A percentile compares a stretch with the other conserved stretches of the same genome.
Conservation (phyloP, 1,284 basidiomycete species). For the Rhodotorula mucilaginosa region DNA sequence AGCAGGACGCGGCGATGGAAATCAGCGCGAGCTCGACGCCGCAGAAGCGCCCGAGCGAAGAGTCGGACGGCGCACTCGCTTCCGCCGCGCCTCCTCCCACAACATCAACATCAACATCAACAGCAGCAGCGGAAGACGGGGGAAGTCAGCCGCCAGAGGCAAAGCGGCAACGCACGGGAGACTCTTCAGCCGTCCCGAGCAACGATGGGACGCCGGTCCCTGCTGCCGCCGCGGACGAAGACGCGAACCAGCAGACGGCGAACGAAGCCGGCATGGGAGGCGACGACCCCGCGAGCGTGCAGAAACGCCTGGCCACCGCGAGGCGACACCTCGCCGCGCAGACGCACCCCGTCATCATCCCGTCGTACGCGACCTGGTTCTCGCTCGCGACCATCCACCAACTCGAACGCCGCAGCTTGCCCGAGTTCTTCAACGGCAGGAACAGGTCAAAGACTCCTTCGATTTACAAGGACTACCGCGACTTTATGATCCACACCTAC, state of each 20-base stretch:
- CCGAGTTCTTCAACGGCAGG: slow-evolving; percentile 97
- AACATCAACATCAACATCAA: neutral
- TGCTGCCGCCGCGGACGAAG: slow-evolving; percentile 5
- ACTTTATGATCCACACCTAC: slow-evolving; percentile 99
- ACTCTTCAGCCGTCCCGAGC: neutral
- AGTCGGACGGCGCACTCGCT: neutral
- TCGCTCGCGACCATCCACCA: slow-evolving; percentile 90
- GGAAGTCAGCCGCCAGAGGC: neutral
- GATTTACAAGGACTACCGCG: slow-evolving; percentile 98
- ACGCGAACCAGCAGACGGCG: slow-evolving; percentile 15
- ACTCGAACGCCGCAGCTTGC: slow-evolving; percentile 86
- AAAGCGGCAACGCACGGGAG: neutral
- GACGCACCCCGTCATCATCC: slow-evolving; percentile 89
- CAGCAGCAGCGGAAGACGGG: neutral
- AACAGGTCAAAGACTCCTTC: slow-evolving; percentile 93
- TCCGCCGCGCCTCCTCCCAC: too few species aligned
- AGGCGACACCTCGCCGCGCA: slow-evolving; percentile 93
- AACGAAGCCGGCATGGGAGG: slow-evolving; percentile 5
- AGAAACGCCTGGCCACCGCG: slow-evolving; percentile 51
- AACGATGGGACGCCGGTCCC: neutral
- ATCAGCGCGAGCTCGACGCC: neutral
- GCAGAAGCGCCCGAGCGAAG: neutral
- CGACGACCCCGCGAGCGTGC: slow-evolving; percentile 23
- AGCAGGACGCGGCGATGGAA: neutral
- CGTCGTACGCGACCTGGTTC: slow-evolving; percentile 98